Percentiles rank a stretch among this genome's conserved stretches.
Evolutionary conservation across 495 filamentous ascomycete species (phyloP).

Genomic region (Annulohypoxylon nitens): DNA sequence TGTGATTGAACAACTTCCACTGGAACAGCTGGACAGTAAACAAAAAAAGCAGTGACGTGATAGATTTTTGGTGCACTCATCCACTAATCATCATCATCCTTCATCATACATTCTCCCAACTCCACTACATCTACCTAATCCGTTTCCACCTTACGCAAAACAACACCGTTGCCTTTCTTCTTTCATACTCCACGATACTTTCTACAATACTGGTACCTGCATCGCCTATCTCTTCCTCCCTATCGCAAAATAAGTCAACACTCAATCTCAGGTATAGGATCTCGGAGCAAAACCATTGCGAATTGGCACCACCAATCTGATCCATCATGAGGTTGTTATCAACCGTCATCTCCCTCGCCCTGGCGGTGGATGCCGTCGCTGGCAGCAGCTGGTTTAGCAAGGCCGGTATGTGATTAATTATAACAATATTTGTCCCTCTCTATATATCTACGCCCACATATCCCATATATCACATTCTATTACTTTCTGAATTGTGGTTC

Average conservation of each 20-base stretch:
- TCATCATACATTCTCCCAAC: conserved; percentile 41
- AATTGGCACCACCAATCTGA: not conserved
- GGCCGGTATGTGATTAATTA: conserved; percentile 70
- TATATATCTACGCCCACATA: not conserved
- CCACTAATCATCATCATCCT: conserved; percentile 28
- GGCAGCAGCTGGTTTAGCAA: conserved; percentile 86
- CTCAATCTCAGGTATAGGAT: not conserved
- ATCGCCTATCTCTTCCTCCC: not conserved
- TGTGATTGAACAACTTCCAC: conserved; percentile 12
- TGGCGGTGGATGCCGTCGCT: conserved; percentile 76
- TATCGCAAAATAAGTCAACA: not conserved
- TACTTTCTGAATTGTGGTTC: not conserved
- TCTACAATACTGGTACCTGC: conserved; percentile 19
- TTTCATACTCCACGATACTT: conserved; percentile 12
- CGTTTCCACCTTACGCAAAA: conserved; percentile 11
- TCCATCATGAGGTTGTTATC: conserved; percentile 80
- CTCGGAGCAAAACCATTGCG: not conserved
- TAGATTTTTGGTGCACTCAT: conserved; percentile 33
- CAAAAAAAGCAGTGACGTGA: conserved; percentile 47
- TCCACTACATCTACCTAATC: conserved; percentile 20
- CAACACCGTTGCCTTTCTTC: conserved; percentile 31
- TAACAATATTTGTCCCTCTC: too few species aligned
- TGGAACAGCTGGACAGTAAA: conserved; percentile 32
- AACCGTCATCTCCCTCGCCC: conserved; percentile 74
- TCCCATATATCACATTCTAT: not conserved